Percentiles rank a stretch among this genome's conserved stretches.
Evolutionary conservation across 768 basidiomycete species (phyloP).

Genomic region (Hortiboletus flavorubellus): DNA sequence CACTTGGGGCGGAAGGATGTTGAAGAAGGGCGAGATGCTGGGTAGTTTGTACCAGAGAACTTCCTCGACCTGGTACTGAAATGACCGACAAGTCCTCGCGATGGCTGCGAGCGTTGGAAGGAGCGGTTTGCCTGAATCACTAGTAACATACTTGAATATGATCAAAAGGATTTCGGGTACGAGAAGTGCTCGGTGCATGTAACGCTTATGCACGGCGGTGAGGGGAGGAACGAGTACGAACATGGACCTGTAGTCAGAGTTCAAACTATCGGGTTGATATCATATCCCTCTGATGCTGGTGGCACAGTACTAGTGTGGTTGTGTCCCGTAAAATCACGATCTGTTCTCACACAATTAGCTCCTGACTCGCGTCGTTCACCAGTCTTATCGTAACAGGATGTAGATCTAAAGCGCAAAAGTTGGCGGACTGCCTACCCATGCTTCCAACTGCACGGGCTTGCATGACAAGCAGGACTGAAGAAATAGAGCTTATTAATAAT

Average conservation of each 20-base stretch:
- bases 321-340: neutral
- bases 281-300: neutral
- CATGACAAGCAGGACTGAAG: too few species aligned
- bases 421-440: neutral
- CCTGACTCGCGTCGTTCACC: neutral
- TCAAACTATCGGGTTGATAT: neutral
- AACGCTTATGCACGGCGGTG: neutral
- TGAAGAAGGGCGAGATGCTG: conserved; percentile 10
- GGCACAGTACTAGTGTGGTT: neutral
- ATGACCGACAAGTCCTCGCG: conserved; percentile 27
- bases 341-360: neutral
- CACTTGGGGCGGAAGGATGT: conserved; percentile 18
- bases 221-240: conserved; percentile 7
- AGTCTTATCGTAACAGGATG: neutral
- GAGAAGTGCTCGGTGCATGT: conserved; percentile 16
- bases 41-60: conserved; percentile 22
- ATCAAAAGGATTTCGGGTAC: conserved; percentile 23
- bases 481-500: too few species aligned
- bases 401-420: too few species aligned
- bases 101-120: conserved; percentile 21
- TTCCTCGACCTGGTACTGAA: conserved; percentile 18
- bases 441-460: neutral
- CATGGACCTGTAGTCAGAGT: neutral
- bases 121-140: conserved; percentile 13
- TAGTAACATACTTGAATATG: conserved; percentile 18